These are phyloP conservation scores for Amanita molliuscula DNA, from an alignment of 768 basidiomycete genomes.

Conservation along the genomic window DNA sequence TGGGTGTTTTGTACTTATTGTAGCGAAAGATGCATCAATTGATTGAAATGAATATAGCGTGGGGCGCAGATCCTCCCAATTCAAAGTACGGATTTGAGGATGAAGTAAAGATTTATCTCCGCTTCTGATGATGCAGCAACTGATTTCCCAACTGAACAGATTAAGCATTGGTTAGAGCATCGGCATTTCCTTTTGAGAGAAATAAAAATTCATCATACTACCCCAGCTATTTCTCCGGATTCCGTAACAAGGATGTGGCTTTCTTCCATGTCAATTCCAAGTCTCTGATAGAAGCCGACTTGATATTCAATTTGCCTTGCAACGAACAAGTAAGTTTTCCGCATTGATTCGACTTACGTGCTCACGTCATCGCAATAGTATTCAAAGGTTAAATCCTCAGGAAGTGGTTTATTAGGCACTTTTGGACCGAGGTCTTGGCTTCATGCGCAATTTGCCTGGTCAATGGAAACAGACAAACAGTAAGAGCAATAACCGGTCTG, in stretches of 20 bases:
- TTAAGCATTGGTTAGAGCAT: constrained; percentile 35
- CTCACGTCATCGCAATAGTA: constrained; percentile 18
- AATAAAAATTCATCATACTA: background rate
- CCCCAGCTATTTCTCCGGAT: constrained; percentile 57
- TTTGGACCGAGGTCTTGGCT: constrained; percentile 27
- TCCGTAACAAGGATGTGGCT: constrained; percentile 72
- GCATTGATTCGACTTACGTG: background rate
- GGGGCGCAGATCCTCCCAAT: constrained; percentile 51
- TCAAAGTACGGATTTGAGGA: constrained; percentile 74
- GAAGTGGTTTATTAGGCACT: constrained; percentile 14
- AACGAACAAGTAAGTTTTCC: constrained; percentile 50
- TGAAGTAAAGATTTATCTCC: constrained; percentile 27
- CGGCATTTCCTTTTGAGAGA: background rate
- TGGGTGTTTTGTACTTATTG: constrained; percentile 18
- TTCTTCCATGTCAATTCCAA: constrained; percentile 68
- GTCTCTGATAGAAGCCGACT: constrained; percentile 71
- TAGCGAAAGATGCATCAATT: background rate
- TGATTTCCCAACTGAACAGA: constrained; percentile 15
- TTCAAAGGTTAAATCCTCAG: constrained; percentile 24
- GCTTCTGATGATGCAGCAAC: background rate
- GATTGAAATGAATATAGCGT: constrained; percentile 23
- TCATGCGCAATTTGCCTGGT: constrained; percentile 23
- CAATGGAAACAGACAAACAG: constrained; percentile 27
- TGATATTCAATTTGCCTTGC: constrained; percentile 74
- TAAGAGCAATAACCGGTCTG: constrained; percentile 11